Conservation (phyloP, 148 eudicot genomes). For the Cornus florida region DNA sequence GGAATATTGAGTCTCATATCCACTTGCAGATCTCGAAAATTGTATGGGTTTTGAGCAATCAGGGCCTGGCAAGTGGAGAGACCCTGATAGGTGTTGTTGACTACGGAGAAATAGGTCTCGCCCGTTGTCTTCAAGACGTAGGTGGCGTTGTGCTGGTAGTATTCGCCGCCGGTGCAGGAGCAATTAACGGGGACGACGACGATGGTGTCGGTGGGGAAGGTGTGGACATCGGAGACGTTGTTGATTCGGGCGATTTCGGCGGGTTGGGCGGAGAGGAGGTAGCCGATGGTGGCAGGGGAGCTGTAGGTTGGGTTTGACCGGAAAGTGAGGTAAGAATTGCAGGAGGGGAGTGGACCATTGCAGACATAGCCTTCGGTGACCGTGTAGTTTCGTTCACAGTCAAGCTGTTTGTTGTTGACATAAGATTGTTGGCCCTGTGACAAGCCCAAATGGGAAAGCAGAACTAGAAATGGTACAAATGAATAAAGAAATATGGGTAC, state of each 20-base stretch:
- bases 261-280: slow-evolving; percentile 44
- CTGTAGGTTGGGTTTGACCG: slow-evolving; percentile 45
- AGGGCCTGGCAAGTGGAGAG: slow-evolving; percentile 64
- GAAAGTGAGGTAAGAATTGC: slow-evolving; percentile 68
- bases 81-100: slow-evolving; percentile 59
- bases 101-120: slow-evolving; percentile 53
- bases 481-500: neutral
- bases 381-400: slow-evolving; percentile 31
- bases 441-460: neutral
- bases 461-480: neutral
- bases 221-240: slow-evolving; percentile 36
- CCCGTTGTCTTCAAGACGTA: slow-evolving; percentile 26
- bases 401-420: slow-evolving; percentile 60
- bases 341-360: slow-evolving; percentile 41
- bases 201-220: slow-evolving; percentile 32
- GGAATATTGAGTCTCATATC: slow-evolving; percentile 44
- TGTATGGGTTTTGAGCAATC: slow-evolving; percentile 38
- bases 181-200: slow-evolving; percentile 57
- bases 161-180: slow-evolving; percentile 35
- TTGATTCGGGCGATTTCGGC: slow-evolving; percentile 38
- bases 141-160: slow-evolving; percentile 56
- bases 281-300: slow-evolving; percentile 43
- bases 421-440: slow-evolving; percentile 52
- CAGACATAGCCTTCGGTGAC: slow-evolving; percentile 57
- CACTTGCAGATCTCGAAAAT: neutral